Evolutionary conservation across 2,329 filamentous ascomycete species (phyloP).

Genomic region (Cladosporium sp.): DNA sequence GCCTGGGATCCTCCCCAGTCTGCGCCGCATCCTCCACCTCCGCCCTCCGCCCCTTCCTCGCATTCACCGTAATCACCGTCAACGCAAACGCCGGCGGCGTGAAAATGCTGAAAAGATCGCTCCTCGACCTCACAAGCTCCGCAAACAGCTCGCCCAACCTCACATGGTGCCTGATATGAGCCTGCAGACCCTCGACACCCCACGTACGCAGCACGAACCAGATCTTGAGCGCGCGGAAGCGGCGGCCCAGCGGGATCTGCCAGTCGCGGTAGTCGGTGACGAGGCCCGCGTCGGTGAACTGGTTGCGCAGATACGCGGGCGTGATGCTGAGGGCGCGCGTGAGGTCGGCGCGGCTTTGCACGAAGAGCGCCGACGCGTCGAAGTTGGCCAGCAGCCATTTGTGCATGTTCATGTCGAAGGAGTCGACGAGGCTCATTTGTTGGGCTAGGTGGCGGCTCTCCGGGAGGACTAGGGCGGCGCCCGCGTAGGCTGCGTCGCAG

Average conservation of each 20-base stretch:
- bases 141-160: conserved; percentile 65
- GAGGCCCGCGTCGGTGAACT: conserved; percentile 70
- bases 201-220: conserved; percentile 90
- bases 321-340: conserved; percentile 72
- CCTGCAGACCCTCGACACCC: conserved; percentile 68
- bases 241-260: conserved; percentile 86
- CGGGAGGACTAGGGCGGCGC: conserved; percentile 72
- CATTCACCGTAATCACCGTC: conserved; percentile 64
- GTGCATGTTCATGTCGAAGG: conserved; percentile 93
- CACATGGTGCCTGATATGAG: conserved; percentile 65
- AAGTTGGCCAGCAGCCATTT: conserved; percentile 97
- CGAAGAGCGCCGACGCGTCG: conserved; percentile 74
- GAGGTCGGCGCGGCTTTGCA: conserved; percentile 69
- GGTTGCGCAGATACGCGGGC: conserved; percentile 75
- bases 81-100: conserved; percentile 71
- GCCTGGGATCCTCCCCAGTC: conserved; percentile 19
- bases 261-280: conserved; percentile 96
- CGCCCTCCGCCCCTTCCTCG: conserved; percentile 24
- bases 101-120: conserved; percentile 70
- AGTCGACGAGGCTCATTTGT: conserved; percentile 65
- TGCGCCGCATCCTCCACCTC: conserved; percentile 11
- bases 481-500: conserved; percentile 88
- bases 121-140: conserved; percentile 49
- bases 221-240: conserved; percentile 84
- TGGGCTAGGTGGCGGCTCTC: conserved; percentile 67